Evolutionary conservation across 1,284 basidiomycete genomes (phyloP).

Genomic region (Phaffia rhodozyma): DNA sequence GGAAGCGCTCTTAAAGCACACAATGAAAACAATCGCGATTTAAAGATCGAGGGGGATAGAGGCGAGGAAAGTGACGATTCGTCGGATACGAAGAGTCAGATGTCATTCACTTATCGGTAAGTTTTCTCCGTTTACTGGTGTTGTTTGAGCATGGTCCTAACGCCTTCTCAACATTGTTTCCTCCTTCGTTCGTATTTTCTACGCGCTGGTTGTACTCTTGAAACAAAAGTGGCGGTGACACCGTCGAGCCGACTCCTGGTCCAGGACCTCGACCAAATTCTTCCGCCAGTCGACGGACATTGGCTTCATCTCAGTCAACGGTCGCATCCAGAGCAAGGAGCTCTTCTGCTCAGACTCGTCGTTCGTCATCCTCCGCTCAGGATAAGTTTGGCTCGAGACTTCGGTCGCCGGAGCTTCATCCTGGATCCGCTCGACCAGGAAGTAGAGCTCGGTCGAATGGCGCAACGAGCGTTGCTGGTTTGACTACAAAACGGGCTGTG

Average conservation of each 20-base stretch:
- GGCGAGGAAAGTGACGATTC: conserved; percentile 15
- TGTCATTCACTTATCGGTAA: conserved; percentile 16
- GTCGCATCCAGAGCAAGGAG: not conserved
- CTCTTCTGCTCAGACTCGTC: not conserved
- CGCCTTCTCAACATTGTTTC: not conserved
- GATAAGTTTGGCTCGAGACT: conserved; percentile 16
- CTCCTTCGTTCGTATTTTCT: not conserved
- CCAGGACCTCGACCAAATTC: not conserved
- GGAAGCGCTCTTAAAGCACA: not conserved
- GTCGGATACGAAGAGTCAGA: conserved; percentile 13
- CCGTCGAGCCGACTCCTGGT: conserved; percentile 7
- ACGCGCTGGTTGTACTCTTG: conserved; percentile 9
- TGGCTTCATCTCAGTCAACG: not conserved
- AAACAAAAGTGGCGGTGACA: conserved; percentile 15
- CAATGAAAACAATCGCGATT: conserved; percentile 4
- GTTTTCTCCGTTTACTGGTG: not conserved
- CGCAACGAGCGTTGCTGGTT: no score
- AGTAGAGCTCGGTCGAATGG: no score
- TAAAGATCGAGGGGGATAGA: not conserved
- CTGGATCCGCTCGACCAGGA: no score
- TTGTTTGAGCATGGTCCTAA: not conserved
- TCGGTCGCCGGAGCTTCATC: conserved; percentile 9
- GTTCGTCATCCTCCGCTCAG: conserved; percentile 12
- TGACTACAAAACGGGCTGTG: no score
- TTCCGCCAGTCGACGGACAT: not conserved